phyloP scores from a whole-genome alignment of 179 eudicot genomes.

The Heliamphora pulchella region DNA sequence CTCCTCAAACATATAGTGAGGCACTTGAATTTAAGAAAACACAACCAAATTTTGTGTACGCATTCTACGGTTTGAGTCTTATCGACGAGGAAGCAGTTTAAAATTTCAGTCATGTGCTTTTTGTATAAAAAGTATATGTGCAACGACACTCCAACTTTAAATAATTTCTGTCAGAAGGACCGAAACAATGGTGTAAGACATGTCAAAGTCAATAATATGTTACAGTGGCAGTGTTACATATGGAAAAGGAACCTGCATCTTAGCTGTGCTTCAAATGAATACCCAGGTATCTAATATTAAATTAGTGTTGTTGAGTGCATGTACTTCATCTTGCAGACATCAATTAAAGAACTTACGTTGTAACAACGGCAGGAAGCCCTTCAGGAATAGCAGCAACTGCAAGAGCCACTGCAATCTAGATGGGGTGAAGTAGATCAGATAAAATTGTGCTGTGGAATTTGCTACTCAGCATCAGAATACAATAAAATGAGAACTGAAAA shows the following conservation, averaged over 20 bases:
- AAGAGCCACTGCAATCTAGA: slow-evolving; percentile 98
- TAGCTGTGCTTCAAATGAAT: not conserved
- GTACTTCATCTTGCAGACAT: not conserved
- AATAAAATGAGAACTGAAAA: not conserved
- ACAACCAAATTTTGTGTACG: not conserved
- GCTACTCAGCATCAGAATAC: slow-evolving; percentile 3
- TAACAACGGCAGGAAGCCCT: slow-evolving; percentile 99
- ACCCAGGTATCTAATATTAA: not conserved
- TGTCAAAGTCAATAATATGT: not conserved
- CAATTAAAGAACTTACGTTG: slow-evolving; percentile 59
- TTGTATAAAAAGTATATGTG: not conserved
- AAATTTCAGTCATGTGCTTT: not conserved
- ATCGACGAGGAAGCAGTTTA: no score
- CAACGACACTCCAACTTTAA: not conserved
- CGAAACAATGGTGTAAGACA: not conserved
- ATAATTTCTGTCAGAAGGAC: not conserved
- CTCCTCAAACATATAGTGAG: not conserved
- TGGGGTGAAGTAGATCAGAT: slow-evolving; percentile 19
- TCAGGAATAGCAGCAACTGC: slow-evolving; percentile 99
- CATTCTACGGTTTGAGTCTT: not conserved
- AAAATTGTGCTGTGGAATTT: slow-evolving; percentile 7
- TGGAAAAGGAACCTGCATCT: not conserved
- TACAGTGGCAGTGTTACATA: not conserved
- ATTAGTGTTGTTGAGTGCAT: not conserved
- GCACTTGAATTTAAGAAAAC: not conserved